Evolutionary conservation across 495 filamentous ascomycete genomes (phyloP).

Genomic region (Lepraria neglecta): DNA sequence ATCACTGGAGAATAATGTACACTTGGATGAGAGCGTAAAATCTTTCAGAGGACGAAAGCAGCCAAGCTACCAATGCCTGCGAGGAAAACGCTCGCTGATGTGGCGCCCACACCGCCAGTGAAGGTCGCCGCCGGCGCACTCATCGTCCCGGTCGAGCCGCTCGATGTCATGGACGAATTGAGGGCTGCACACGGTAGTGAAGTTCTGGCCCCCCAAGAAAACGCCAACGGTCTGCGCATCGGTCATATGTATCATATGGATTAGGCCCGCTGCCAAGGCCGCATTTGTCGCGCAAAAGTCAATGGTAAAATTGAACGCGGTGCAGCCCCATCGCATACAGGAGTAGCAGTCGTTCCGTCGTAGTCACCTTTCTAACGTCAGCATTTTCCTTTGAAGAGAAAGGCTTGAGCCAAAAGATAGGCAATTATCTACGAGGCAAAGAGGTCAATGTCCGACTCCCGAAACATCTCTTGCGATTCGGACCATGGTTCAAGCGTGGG

Average conservation of each 20-base stretch:
- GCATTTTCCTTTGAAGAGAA: not conserved
- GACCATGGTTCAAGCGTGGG: too few relatives aligned
- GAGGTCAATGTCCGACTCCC: too few relatives aligned
- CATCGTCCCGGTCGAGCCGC: not conserved
- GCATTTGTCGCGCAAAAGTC: constrained; percentile 22
- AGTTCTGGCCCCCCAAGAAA: constrained; percentile 28
- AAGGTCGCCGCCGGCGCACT: not conserved
- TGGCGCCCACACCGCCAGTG: not conserved
- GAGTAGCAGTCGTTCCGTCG: constrained; percentile 18
- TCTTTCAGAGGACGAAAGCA: not conserved
- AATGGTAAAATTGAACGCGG: constrained; percentile 26
- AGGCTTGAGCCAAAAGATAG: too few relatives aligned
- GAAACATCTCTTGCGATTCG: too few relatives aligned
- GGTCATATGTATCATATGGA: constrained; percentile 11
- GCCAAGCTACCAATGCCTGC: not conserved
- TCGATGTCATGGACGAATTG: not conserved
- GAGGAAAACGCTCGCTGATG: not conserved
- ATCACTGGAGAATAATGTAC: too few relatives aligned
- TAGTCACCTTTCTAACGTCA: constrained; percentile 1
- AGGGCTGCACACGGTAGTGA: constrained; percentile 24
- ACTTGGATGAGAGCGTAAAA: not conserved
- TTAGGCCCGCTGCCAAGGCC: not conserved
- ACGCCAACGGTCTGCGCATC: constrained; percentile 17
- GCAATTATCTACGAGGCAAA: too few relatives aligned
- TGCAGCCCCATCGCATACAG: constrained; percentile 25